These are phyloP conservation scores for Colletotrichum sp. DNA, from an alignment of 2,329 filamentous ascomycete species.

Conservation along the genomic window DNA sequence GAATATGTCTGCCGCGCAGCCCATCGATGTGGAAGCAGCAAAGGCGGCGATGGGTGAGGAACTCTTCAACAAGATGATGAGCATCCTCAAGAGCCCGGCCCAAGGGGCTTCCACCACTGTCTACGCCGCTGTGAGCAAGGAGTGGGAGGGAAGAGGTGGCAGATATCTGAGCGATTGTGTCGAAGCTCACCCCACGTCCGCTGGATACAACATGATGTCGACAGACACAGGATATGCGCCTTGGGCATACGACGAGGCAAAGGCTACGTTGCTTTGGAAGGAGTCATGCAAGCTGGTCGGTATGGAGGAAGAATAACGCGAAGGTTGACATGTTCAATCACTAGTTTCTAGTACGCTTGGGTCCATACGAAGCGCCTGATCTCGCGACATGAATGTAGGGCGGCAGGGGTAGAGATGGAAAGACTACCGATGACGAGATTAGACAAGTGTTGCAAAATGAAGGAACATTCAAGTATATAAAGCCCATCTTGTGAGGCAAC, in stretches of 20 bases:
- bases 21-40: background rate
- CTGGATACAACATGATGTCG: background rate
- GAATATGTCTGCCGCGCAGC: background rate
- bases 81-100: conserved; percentile 23
- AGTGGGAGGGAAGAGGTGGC: conserved; percentile 50
- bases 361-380: too few species aligned
- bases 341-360: too few species aligned
- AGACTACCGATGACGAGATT: too few species aligned
- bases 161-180: conserved; percentile 47
- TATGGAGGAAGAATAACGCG: background rate
- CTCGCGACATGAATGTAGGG: too few species aligned
- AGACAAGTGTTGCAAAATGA: too few species aligned
- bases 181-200: background rate
- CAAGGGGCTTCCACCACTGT: conserved; percentile 55
- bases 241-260: conserved; percentile 20
- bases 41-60: background rate
- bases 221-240: conserved; percentile 21
- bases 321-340: background rate
- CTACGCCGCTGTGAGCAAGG: conserved; percentile 44
- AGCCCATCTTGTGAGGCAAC: too few species aligned
- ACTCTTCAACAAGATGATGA: background rate
- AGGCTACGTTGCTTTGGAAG: background rate
- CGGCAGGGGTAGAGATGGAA: too few species aligned
- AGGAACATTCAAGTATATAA: too few species aligned
- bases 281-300: background rate